Conservation (phyloP, 176 grass and related monocot species). For the Paspalum notatum region DNA sequence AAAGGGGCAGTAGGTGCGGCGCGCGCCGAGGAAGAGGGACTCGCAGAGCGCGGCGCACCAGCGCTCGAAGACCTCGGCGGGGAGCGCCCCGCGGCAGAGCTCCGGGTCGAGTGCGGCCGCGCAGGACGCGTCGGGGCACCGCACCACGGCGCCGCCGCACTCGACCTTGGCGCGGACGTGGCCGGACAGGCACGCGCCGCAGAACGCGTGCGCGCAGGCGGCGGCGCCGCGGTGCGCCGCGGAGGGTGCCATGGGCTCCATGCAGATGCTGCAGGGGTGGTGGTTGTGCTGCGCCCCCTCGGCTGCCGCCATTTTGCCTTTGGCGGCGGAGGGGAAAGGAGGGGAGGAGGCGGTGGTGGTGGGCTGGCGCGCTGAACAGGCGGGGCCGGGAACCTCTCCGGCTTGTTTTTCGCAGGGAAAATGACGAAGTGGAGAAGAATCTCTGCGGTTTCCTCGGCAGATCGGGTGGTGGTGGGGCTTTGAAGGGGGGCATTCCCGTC, state of each 20-base stretch:
- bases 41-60: slow-evolving; percentile 60
- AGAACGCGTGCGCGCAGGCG: slow-evolving; percentile 68
- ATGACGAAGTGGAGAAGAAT: neutral
- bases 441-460: neutral
- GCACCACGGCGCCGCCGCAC: slow-evolving; percentile 29
- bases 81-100: slow-evolving; percentile 40
- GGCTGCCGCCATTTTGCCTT: slow-evolving; percentile 12
- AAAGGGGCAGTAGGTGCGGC: slow-evolving; percentile 65
- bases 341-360: neutral
- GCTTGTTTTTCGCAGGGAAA: neutral
- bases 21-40: slow-evolving; percentile 36
- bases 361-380: neutral
- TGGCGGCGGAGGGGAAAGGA: neutral
- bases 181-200: slow-evolving; percentile 43
- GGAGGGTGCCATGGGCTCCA: slow-evolving; percentile 41
- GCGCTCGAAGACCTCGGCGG: slow-evolving; percentile 46
- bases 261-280: slow-evolving; percentile 67
- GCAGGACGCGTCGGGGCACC: slow-evolving; percentile 65
- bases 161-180: slow-evolving; percentile 62
- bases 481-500: neutral
- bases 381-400: neutral
- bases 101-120: slow-evolving; percentile 31
- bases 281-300: neutral
- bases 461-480: neutral
- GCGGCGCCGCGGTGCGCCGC: slow-evolving; percentile 28